phyloP scores from a whole-genome alignment of 2,329 filamentous ascomycete genomes.

The Sclerotinia borealis region DNA sequence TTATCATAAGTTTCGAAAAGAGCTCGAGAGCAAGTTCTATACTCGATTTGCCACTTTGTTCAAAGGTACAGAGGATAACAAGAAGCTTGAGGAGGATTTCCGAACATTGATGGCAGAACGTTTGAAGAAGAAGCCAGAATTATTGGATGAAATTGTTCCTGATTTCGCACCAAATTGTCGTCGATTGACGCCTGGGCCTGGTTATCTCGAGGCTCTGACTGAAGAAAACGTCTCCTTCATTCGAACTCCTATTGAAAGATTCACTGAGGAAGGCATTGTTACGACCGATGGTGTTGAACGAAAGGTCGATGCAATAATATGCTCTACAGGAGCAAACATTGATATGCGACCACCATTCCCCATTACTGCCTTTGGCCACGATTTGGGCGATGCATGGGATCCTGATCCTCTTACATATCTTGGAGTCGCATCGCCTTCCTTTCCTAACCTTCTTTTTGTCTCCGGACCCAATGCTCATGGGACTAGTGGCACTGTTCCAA shows the following conservation, averaged over 20 bases:
- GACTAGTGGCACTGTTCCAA: slow-evolving; percentile 57
- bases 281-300: slow-evolving; percentile 50
- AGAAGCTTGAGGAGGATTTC: slow-evolving; percentile 32
- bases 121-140: slow-evolving; percentile 38
- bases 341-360: slow-evolving; percentile 55
- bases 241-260: slow-evolving; percentile 47
- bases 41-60: slow-evolving; percentile 49
- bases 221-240: slow-evolving; percentile 59
- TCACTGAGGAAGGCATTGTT: slow-evolving; percentile 55
- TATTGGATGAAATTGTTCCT: slow-evolving; percentile 31
- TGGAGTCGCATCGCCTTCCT: slow-evolving; percentile 55
- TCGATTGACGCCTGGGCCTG: slow-evolving; percentile 42
- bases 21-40: slow-evolving; percentile 57
- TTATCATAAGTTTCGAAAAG: slow-evolving; percentile 55
- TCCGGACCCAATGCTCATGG: slow-evolving; percentile 53
- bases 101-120: slow-evolving; percentile 36
- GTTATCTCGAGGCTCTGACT: slow-evolving; percentile 59
- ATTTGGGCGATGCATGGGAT: slow-evolving; percentile 52
- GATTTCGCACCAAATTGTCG: slow-evolving; percentile 41
- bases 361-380: slow-evolving; percentile 48
- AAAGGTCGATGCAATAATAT: slow-evolving; percentile 59
- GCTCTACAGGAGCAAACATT: slow-evolving; percentile 60
- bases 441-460: slow-evolving; percentile 62
- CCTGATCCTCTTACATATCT: slow-evolving; percentile 60
- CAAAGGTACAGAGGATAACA: slow-evolving; percentile 38